Evolutionary conservation across 495 filamentous ascomycete species (phyloP), one percentile per base, ranked within the genome.

Genomic region (Trypethelium eluteriae): DNA sequence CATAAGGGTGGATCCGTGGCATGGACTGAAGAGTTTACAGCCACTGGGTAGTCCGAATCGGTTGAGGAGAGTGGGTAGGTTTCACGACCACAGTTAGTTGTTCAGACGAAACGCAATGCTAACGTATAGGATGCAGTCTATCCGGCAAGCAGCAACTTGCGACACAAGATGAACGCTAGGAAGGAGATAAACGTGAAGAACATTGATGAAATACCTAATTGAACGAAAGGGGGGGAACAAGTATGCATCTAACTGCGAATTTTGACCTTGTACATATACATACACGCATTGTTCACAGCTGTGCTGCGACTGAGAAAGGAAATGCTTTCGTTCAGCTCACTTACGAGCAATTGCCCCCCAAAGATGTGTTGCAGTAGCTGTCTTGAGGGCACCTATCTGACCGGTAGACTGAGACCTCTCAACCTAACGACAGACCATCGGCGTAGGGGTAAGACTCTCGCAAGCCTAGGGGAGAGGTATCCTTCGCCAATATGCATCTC

Each of bases 1-100:
- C 44, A 80, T 82, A 67, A 75, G 76, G 36, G 65, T 79, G 18
- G 79, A 83, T 70, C 74, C 77, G 9, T 81, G 77, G 76, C 75
- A 80, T 67, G 77, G 79, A 2, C 70, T 81, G 53, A 76, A 78
- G 69, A 74, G 66, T 18, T 71, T 81, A 38, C 79, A 80, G 69
- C 78, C 80, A 18, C 66, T 80, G 12, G 78, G 78, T 0, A 75
- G 75, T 47, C 70, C 77, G 16, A 83, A 82, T 68, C 67, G 81
- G 67, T 70, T 81, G 66, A 73, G 81, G 61, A 73, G 73, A 69
- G 77, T 80, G 57, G 77, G 53, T 59, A 34, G 18, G 53, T 59
- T 34, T 59, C 32, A 25, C 9, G 32, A 34, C 1, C 11, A 36
- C 36, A 1, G 53, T 59, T 14, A 7, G 9, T 10, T 35, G 3